Evolutionary conservation across 345 rosid species (phyloP), one percentile per base, ranked within the genome.

Genomic region (Erodium maritimum): DNA sequence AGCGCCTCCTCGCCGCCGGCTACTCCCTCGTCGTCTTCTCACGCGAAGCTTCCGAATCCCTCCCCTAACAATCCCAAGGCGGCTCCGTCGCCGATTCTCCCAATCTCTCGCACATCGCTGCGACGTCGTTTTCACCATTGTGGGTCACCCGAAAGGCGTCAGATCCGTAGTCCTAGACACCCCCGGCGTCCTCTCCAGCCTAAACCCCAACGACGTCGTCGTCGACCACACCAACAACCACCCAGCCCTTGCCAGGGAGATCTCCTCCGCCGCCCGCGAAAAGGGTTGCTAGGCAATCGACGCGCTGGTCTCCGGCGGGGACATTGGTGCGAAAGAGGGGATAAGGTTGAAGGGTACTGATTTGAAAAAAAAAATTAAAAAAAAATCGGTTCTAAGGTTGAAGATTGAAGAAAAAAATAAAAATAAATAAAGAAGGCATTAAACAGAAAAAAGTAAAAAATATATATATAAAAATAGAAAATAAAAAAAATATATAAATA

Each of bases 111-210:
- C 88, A 3, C 52, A 61, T 7, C 57, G 50, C 23, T 73, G 77
- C 22, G 91, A 91, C 54, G 73, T 88, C 4, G 81, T 88, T 33
- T 84, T 88, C 74, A 86, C 90, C n/a, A 88, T 88, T 68, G 79
- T 91, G 6, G 95, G 96, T 19, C 84, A 83, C 69, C 82, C 90
- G 2, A 67, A 80, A 50, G 96, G 88, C 56, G 90, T 88, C 61
- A 69, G 79, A 69, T 75, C 88, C 1, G 23, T 86, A 33, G 69
- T 91, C 77, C 75, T 88, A 1, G 81, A 74, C n/a, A n/a, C n/a
- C n/a, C n/a, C n/a, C 52, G 95, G 88, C 20, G 14, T 86, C 42
- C 79, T 91, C 59, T 70, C 87, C 0, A 73, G 86, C 9, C 70
- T 91, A 0, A 82, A 70, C 18, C 84, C 82, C 0, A 84, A 87